These are phyloP conservation scores for Sporisorium sorghi DNA, from an alignment of 1,284 basidiomycete genomes.

Conservation along the genomic window DNA sequence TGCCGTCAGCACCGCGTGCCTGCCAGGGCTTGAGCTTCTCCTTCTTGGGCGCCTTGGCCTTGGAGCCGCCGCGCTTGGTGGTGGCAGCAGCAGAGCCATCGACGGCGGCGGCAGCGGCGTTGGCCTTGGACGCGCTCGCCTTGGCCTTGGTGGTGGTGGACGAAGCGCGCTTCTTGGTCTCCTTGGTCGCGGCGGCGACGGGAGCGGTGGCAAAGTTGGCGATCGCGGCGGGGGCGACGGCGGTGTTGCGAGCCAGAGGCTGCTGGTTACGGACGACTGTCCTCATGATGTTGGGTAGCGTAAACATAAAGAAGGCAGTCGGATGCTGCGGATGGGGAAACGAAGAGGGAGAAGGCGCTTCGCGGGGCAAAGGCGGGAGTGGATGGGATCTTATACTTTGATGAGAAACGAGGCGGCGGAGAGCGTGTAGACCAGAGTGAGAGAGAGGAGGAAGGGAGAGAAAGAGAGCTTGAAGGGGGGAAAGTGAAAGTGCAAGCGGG, in stretches of 20 bases:
- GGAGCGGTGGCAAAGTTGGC: conserved; percentile 40
- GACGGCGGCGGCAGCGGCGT: conserved; percentile 19
- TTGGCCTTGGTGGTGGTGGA: conserved; percentile 49
- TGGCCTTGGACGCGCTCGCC: conserved; percentile 28
- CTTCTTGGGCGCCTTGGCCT: conserved; percentile 54
- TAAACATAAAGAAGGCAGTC: conserved; percentile 44
- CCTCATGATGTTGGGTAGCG: conserved; percentile 35
- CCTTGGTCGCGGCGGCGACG: conserved; percentile 32
- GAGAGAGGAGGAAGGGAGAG: conserved; percentile 3
- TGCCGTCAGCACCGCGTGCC: conserved; percentile 54
- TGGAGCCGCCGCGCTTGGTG: conserved; percentile 41
- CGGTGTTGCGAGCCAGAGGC: conserved; percentile 36
- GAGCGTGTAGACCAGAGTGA: conserved; percentile 4
- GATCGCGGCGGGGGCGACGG: conserved; percentile 29
- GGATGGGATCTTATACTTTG: conserved; percentile 33
- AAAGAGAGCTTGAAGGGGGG: background rate
- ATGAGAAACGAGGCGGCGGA: conserved; percentile 16
- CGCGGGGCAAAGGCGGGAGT: conserved; percentile 20
- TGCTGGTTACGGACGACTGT: conserved; percentile 43
- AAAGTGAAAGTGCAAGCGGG: conserved; percentile 6
- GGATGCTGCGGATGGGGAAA: conserved; percentile 35
- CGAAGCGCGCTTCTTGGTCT: conserved; percentile 48
- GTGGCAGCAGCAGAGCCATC: conserved; percentile 24
- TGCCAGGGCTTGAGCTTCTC: conserved; percentile 62
- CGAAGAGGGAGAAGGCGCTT: conserved; percentile 14